Base-by-base conservation (phyloP, 495 filamentous ascomycete species). In the Xylaria cubensis region DNA sequence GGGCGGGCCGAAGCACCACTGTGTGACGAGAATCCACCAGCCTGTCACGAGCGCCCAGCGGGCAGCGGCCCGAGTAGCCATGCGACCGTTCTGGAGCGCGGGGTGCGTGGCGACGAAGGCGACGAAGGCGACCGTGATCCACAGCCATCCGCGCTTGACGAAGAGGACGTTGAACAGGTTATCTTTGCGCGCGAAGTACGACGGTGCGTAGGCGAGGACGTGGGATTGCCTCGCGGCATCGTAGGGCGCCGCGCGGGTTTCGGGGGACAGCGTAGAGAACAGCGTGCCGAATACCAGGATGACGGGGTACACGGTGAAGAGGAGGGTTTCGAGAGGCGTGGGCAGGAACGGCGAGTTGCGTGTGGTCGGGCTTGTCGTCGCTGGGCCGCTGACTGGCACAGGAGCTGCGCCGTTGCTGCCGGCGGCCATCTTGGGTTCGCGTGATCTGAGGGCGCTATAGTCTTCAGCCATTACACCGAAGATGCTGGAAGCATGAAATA, bases 111-210 rank as follows among this genome's bases (percentile, higher is more conserved):
- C 73, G 3, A 92, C 69, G 53, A 95, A 91, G 2, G 88, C 70
- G 15, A 87, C 78, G 72, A 97, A 93, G 9, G 92, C 89, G 29
- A 86, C 72, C 0, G 92, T 93, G 26, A 92, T 89, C 96, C 96
- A 99, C 42, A 91, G 85, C 96, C 96, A 99, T 62, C 94, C 96
- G 61, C 92, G 86, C 84, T 99, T 99, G 74, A 99, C 96, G 73
- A 99, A 98, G 73, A 93, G 86, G 58, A 90, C 72, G 80, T 99
- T 99, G 86, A 97, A 90, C 71, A 98, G 68, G 83, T 99, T 99
- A 75, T 89, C 84, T 78, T 98, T 99, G 51, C 90, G 89, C 48
- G 94, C 95, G 81, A 98, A 99, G 86, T 97, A 98, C 76, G 91
- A 92, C 55, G 93, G 91, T 71, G 92, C 89, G 50, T 86, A 80